Evolutionary conservation across 2,329 filamentous ascomycete species (phyloP).

Genomic region (Myriosclerotinia curreyana): DNA sequence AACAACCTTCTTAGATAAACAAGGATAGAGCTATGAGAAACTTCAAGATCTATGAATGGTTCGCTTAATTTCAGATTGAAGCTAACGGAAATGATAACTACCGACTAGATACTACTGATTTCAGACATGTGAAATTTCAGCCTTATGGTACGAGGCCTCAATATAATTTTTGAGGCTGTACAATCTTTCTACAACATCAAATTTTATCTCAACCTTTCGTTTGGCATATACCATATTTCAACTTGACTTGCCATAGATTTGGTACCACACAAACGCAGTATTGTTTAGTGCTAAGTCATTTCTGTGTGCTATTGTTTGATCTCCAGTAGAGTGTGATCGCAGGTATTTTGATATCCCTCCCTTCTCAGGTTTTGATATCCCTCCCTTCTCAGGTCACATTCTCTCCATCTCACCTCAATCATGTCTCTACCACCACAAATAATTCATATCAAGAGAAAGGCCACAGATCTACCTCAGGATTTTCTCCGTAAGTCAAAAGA

Average conservation of each 20-base stretch:
- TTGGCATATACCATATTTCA: no score
- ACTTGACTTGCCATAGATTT: not conserved
- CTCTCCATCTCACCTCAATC: not conserved
- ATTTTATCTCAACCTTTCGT: not conserved
- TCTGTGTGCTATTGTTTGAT: not conserved
- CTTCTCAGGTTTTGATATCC: not conserved
- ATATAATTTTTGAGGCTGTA: conserved; percentile 6
- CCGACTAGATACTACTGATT: no score
- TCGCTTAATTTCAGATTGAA: not conserved
- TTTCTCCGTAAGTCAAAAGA: conserved; percentile 35
- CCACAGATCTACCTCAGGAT: conserved; percentile 39
- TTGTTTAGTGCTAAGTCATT: not conserved
- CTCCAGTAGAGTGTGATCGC: not conserved
- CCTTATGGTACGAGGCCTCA: conserved; percentile 1
- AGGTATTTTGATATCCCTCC: no score
- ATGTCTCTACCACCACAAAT: conserved; percentile 38
- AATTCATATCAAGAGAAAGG: conserved; percentile 39
- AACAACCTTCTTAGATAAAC: no score
- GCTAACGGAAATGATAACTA: not conserved
- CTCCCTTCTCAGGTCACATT: not conserved
- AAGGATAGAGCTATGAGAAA: no score
- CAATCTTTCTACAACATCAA: no score
- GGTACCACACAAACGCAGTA: not conserved
- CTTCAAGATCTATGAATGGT: not conserved
- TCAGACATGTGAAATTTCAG: conserved; percentile 12